Evolutionary conservation across 179 eudicot genomes (phyloP), one percentile per base, ranked within the genome.

Genomic region (Spinacia oleracea): DNA sequence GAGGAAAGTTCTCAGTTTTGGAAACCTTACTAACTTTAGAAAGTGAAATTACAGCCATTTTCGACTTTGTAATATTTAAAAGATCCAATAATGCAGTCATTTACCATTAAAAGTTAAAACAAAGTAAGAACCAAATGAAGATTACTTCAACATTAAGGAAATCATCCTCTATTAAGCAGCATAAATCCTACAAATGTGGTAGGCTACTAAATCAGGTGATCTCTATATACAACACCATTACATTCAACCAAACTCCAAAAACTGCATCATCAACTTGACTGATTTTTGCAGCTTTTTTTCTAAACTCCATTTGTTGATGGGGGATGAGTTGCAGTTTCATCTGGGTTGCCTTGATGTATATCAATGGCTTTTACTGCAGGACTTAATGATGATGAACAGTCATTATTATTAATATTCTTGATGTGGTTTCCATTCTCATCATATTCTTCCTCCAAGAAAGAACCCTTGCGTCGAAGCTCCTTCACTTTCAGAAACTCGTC

Each of bases 401-500:
- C n/a, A 38, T n/a, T n/a, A n/a, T n/a, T n/a, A n/a, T n/a, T n/a
- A n/a, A n/a, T n/a, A n/a, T 67, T 80, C 23, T 32, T 74, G 43
- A 12, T 53, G 21, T 10, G 79, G 69, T 80, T 18, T 74, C 77
- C 86, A 51, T 82, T 91, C 73, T 88, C 91, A 7, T 88, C 89
- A 21, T 85, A 82, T 58, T 51, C 89, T 65, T 86, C 88, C 83
- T 90, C 94, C 23, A 82, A 43, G 25, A 80, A 53, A 45, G 97
- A 89, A 38, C 89, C 92, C 78, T 86, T 86, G 55, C 87, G 83
- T 58, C 84, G 87, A 45, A 89, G 87, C 80, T 93, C 97, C 87
- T 84, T 91, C 83, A 95, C 91, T 87, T 93, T 91, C 58, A 64
- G 84, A 77, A 86, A 95, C 84, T 93, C 98, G 25, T 95, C 93